A percentile compares a stretch with the other conserved stretches of the same genome.
phyloP scores from a whole-genome alignment of 192 early-diverging fungal genomes.

The Coemansia sp. region DNA sequence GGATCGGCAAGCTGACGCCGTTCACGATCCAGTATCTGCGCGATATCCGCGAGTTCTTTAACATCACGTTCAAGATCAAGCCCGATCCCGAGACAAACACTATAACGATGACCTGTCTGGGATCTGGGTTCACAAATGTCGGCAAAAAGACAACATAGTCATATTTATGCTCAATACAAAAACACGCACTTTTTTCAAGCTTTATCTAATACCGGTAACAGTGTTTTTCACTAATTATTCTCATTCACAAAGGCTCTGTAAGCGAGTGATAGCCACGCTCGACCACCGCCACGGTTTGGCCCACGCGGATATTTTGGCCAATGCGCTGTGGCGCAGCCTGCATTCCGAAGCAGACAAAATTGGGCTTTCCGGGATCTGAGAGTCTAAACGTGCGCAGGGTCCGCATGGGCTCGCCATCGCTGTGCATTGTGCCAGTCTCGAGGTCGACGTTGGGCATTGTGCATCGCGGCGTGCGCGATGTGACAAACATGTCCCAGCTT shows the following conservation, averaged over 20 bases:
- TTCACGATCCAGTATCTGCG: slow-evolving; percentile 93
- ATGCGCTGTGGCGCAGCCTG: slow-evolving; percentile 27
- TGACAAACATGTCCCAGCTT: slow-evolving; percentile 53
- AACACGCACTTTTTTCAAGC: not conserved
- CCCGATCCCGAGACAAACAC: slow-evolving; percentile 71
- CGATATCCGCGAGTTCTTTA: slow-evolving; percentile 88
- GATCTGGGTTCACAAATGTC: slow-evolving; percentile 86
- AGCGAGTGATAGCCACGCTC: slow-evolving; percentile 40
- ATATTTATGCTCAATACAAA: not conserved
- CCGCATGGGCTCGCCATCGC: slow-evolving; percentile 57
- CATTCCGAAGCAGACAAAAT: slow-evolving; percentile 48
- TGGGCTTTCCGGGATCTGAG: slow-evolving; percentile 37
- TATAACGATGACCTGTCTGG: slow-evolving; percentile 83
- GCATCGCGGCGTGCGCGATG: slow-evolving; percentile 63
- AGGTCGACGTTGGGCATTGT: slow-evolving; percentile 64
- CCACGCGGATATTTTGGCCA: slow-evolving; percentile 29
- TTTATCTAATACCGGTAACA: too few relatives aligned
- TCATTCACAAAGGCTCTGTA: slow-evolving; percentile 29
- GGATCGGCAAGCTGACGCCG: slow-evolving; percentile 80
- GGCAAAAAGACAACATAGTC: slow-evolving; percentile 79
- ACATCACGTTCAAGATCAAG: slow-evolving; percentile 89
- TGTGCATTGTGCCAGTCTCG: slow-evolving; percentile 50
- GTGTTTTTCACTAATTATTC: slow-evolving; percentile 2
- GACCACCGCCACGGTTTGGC: slow-evolving; percentile 22
- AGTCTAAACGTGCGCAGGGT: slow-evolving; percentile 60